A percentile compares a stretch with the other conserved stretches of the same genome.
phyloP scores from a whole-genome alignment of 768 basidiomycete species.

The Neoboletus brunneissimus region DNA sequence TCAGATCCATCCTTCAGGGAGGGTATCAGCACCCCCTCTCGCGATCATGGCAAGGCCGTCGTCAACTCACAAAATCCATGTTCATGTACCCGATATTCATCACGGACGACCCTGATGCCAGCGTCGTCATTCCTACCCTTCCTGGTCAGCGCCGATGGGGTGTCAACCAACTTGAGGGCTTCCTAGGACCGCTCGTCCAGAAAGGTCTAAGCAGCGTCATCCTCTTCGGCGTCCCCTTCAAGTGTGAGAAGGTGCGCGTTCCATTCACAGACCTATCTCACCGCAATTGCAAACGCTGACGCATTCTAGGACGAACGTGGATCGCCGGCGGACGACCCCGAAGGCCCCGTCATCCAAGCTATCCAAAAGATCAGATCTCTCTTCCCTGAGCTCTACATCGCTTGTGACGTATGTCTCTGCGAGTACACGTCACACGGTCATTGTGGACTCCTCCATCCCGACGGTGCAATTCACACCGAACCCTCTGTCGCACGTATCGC shows the following conservation, averaged over 20 bases:
- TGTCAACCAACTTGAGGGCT: conserved; percentile 84
- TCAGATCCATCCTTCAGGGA: conserved; percentile 80
- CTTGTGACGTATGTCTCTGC: conserved; percentile 97
- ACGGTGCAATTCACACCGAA: conserved; percentile 73
- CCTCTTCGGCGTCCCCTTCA: conserved; percentile 88
- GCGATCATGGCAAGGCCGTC: conserved; percentile 82
- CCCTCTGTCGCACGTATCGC: conserved; percentile 87
- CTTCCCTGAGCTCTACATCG: conserved; percentile 86
- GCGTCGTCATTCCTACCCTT: conserved; percentile 69
- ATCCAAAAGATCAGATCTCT: conserved; percentile 71
- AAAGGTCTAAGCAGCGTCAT: conserved; percentile 93
- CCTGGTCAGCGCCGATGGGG: conserved; percentile 95
- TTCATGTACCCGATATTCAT: conserved; percentile 99
- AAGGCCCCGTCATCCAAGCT: conserved; percentile 93
- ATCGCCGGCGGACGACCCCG: conserved; percentile 83
- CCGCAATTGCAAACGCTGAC: neutral
- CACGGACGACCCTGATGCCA: conserved; percentile 88
- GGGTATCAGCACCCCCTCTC: conserved; percentile 92
- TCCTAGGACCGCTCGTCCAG: conserved; percentile 81
- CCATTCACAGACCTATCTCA: neutral
- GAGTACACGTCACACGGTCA: conserved; percentile 99
- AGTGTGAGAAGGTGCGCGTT: conserved; percentile 64
- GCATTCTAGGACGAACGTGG: conserved; percentile 68
- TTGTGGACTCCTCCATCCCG: conserved; percentile 75
- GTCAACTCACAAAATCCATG: conserved; percentile 84